A percentile compares a stretch with the other conserved stretches of the same genome.
Conservation (phyloP, 331 rosid species). For the Phaseolus coccineus region DNA sequence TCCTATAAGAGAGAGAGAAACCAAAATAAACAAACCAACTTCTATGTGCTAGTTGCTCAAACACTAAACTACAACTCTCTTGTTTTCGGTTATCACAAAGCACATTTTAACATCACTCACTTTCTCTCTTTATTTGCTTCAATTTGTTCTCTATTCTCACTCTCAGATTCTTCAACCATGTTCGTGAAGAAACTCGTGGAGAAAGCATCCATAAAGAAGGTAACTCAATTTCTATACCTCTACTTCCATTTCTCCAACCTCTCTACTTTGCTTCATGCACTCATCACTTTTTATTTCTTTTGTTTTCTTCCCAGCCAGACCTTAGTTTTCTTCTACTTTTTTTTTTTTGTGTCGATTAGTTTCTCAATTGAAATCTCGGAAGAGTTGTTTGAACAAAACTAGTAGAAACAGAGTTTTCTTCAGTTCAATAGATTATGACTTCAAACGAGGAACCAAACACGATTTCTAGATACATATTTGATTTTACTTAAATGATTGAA, state of each 20-base stretch:
- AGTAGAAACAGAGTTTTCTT: background rate
- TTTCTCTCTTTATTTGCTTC: background rate
- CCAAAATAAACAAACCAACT: slow-evolving; percentile 53
- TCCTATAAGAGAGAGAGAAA: slow-evolving; percentile 4
- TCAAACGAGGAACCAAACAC: background rate
- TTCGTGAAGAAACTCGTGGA: slow-evolving; percentile 82
- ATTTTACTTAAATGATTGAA: background rate
- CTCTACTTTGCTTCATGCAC: background rate
- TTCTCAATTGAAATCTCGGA: background rate
- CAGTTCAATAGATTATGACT: background rate
- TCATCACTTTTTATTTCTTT: background rate
- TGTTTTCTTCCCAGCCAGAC: background rate
- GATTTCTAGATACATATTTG: background rate
- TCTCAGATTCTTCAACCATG: slow-evolving; percentile 53
- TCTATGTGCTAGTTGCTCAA: slow-evolving; percentile 26
- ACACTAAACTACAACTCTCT: slow-evolving; percentile 5
- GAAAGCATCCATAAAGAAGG: slow-evolving; percentile 89
- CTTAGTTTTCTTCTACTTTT: background rate
- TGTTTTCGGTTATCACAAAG: slow-evolving; percentile 67
- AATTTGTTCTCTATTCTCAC: background rate
- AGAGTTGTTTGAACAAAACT: background rate
- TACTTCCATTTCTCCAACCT: background rate
- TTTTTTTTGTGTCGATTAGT: background rate
- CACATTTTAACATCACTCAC: slow-evolving; percentile 31
- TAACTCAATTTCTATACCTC: slow-evolving; percentile 21